Evolutionary conservation across 371 early-diverging fungal species (phyloP).

Genomic region (Entomophthora muscae): DNA sequence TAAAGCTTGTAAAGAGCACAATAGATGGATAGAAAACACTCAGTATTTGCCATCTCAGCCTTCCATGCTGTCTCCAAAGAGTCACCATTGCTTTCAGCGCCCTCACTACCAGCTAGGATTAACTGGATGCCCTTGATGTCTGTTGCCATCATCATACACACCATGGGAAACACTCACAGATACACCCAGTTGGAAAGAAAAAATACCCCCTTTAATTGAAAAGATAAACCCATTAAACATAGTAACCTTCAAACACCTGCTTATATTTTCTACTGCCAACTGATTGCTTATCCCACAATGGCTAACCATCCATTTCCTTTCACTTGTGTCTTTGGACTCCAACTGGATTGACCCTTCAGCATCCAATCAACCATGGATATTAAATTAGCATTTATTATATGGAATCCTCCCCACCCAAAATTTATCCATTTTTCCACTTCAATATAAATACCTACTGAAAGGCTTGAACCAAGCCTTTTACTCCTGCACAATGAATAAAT

Average conservation of each 20-base stretch:
- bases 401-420: too few species aligned
- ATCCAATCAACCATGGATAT: too few species aligned
- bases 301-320: too few species aligned
- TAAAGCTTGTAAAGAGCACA: constrained; percentile 11
- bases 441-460: too few species aligned
- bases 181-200: constrained; percentile 16
- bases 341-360: too few species aligned
- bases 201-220: constrained; percentile 12
- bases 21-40: constrained; percentile 2
- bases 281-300: too few species aligned
- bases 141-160: constrained; percentile 12
- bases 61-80: constrained; percentile 13
- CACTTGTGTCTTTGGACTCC: too few species aligned
- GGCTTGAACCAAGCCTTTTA: too few species aligned
- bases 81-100: constrained; percentile 13
- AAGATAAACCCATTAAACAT: constrained; percentile 8
- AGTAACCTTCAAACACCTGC: not conserved
- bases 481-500: too few species aligned
- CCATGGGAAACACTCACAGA: constrained; percentile 14
- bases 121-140: constrained; percentile 12
- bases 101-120: constrained; percentile 9
- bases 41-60: constrained; percentile 10
- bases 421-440: too few species aligned
- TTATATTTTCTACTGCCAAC: too few species aligned
- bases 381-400: too few species aligned